phyloP scores from a whole-genome alignment of 1,139 yeast species.

The Lodderomyces beijingensis region DNA sequence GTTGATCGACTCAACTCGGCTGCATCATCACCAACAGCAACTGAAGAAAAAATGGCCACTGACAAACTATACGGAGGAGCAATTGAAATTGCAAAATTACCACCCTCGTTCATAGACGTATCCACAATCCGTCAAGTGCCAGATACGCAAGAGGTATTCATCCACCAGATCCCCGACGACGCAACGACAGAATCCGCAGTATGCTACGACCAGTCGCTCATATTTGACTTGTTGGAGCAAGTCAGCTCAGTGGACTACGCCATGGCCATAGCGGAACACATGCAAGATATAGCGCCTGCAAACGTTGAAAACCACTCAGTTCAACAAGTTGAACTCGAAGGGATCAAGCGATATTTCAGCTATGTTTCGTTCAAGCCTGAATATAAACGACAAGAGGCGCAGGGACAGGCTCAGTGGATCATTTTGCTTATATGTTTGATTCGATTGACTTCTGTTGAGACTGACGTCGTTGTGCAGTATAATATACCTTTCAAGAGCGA shows the following conservation, averaged over 20 bases:
- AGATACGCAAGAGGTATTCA: slow-evolving; percentile 83
- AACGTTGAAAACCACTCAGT: slow-evolving; percentile 6
- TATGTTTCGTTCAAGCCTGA: slow-evolving; percentile 9
- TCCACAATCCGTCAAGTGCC: slow-evolving; percentile 75
- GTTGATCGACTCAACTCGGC: too few relatives aligned
- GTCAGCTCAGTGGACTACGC: slow-evolving; percentile 36
- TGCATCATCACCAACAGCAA: too few relatives aligned
- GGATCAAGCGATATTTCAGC: slow-evolving; percentile 8
- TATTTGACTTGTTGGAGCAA: slow-evolving; percentile 67
- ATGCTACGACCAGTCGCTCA: slow-evolving; percentile 52
- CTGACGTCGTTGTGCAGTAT: slow-evolving; percentile 62
- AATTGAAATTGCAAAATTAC: slow-evolving; percentile 44
- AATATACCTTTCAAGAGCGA: slow-evolving; percentile 42
- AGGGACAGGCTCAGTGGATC: slow-evolving; percentile 7
- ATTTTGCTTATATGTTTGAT: slow-evolving; percentile 41
- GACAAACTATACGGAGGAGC: slow-evolving; percentile 70
- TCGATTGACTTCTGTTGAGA: slow-evolving; percentile 44
- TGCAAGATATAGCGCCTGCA: slow-evolving; percentile 32
- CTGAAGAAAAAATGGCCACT: too few relatives aligned
- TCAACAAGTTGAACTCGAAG: slow-evolving; percentile 5
- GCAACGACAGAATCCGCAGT: slow-evolving; percentile 4
- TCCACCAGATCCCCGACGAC: slow-evolving; percentile 31
- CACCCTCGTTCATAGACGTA: slow-evolving; percentile 48
- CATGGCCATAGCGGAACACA: slow-evolving; percentile 36
- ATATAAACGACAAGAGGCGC: slow-evolving; percentile 5